Evolutionary conservation across 495 filamentous ascomycete genomes (phyloP), one percentile per base, ranked within the genome.

Genomic region (Wilcoxina mikolae): DNA sequence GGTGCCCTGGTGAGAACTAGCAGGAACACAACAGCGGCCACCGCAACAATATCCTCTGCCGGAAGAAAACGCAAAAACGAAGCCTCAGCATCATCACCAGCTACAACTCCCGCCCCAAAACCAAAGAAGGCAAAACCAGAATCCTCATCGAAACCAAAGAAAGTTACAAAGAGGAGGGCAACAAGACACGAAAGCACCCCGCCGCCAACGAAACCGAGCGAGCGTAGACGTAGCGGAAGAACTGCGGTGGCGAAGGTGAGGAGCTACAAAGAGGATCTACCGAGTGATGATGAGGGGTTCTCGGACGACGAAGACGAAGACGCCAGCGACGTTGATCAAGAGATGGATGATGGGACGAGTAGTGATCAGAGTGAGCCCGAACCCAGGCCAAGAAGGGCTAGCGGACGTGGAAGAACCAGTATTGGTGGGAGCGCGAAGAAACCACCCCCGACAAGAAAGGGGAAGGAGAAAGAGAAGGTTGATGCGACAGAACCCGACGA

Each of bases 311-410:
- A 55, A 58, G 51, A 12, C n/a, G n/a, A n/a, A n/a, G n/a, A n/a
- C n/a, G n/a, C n/a, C n/a, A n/a, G n/a, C 7, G 56, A 59, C 3
- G 66, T 74, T 39, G 71, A 77, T 48, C 68, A 76, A 20, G 75
- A 74, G 20, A 79, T 76, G 55, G 73, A 72, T 11, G 71, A 77
- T 33, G 68, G 67, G 29, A 49, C 44, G 12, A 25, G 28, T 1
- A 49, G 25, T 41, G 28, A 18, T 7, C 17, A 41, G 20, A 42
- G 23, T 38, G 50, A 26, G 7, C 27, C 27, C 15, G 55, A 31
- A 11, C 45, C 45, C 15, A 49, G 31, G 44, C 53, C 15, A 44
- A 54, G 43, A 35, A 55, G 39, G 24, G 11, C 11, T 1, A 29
- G 48, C 25, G 35, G 29, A 26, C 54, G 24, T 17, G 1, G 24